These are phyloP conservation scores for Alternaria infectoria DNA, from an alignment of 2,329 filamentous ascomycete species.

Conservation along the genomic window DNA sequence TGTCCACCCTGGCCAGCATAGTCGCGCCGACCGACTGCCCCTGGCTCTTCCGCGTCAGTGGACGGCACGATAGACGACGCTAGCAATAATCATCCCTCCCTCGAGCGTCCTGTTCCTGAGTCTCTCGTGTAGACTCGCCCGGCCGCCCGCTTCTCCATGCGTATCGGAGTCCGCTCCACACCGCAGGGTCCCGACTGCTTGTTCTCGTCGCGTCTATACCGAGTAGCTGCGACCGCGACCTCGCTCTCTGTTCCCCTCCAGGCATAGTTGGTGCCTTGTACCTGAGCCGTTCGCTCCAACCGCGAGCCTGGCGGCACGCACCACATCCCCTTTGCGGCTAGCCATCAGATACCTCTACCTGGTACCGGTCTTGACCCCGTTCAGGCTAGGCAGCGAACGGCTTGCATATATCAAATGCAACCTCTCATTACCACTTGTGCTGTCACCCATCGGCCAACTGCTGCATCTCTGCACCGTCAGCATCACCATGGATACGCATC, in stretches of 20 bases:
- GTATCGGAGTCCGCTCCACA: background rate
- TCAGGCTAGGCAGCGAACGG: constrained; percentile 10
- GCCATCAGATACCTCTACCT: background rate
- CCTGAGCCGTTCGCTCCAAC: constrained; percentile 9
- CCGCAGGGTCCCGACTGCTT: constrained; percentile 6
- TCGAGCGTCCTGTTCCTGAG: constrained; percentile 1
- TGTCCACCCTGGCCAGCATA: constrained; percentile 2
- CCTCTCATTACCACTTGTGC: background rate
- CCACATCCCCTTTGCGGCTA: constrained; percentile 12
- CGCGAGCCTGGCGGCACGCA: constrained; percentile 7
- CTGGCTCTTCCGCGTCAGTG: constrained; percentile 4
- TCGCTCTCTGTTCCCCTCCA: background rate
- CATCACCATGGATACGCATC: background rate
- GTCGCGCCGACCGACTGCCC: constrained; percentile 3
- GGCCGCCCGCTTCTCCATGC: background rate
- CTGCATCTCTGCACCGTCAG: background rate
- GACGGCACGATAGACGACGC: constrained; percentile 6
- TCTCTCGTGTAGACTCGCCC: background rate
- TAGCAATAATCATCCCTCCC: constrained; percentile 11
- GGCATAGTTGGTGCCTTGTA: constrained; percentile 1
- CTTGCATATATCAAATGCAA: constrained; percentile 6
- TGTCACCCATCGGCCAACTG: background rate
- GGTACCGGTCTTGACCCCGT: constrained; percentile 12
- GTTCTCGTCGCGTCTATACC: constrained; percentile 1
- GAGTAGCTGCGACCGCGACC: background rate